Base-by-base conservation (phyloP, 768 basidiomycete genomes). In the Mycena rosella region DNA sequence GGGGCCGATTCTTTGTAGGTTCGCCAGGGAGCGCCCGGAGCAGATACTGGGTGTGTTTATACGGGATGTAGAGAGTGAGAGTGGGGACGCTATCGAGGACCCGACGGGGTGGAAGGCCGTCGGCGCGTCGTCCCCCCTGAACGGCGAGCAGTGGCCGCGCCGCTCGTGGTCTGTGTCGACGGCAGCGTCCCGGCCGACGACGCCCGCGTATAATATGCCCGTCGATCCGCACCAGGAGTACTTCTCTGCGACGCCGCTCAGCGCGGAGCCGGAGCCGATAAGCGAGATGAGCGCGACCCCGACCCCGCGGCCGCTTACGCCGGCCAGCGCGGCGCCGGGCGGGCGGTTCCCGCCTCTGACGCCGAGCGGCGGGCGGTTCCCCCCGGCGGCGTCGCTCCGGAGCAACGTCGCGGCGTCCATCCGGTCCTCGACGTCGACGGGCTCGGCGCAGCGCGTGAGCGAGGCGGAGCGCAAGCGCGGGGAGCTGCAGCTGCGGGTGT, bases 21-120 rank as follows among this genome's bases (percentile, higher is more conserved):
- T 97, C 20, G 95, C 97, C 0, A 77, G 81, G 20, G 90, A 94
- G 62, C 83, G 89, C 14, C 88, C 91, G 0, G 70, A 81, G 5
- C 93, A 94, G 74, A 85, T 99, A 40, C 79, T 91, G 5, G 95
- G 84, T 4, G 88, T 98, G 38, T 94, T 95, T 79, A 89, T 99
- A 47, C 87, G 97, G 24, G 93, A 97, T 72, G 93, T 91, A 4
- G 75, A 71, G 29, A 64, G 63, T 4, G 75, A 71, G 29, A 64
- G 63, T 15, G 79, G 73, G 18, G 78, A 81, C 3, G 78, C 83
- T 0, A 78, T 93, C 8, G 84, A 86, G 3, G 91, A 94, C 70
- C 91, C 93, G 0, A 93, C 88, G 0, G 93, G 91, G 17, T 77
- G 73, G 80, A 80, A 77, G 36, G 75, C 77, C 11, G 69, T 81